Evolutionary conservation across 192 early-diverging fungal genomes (phyloP), one percentile per base, ranked within the genome.

Genomic region (Jimgerdemannia flammicorona): DNA sequence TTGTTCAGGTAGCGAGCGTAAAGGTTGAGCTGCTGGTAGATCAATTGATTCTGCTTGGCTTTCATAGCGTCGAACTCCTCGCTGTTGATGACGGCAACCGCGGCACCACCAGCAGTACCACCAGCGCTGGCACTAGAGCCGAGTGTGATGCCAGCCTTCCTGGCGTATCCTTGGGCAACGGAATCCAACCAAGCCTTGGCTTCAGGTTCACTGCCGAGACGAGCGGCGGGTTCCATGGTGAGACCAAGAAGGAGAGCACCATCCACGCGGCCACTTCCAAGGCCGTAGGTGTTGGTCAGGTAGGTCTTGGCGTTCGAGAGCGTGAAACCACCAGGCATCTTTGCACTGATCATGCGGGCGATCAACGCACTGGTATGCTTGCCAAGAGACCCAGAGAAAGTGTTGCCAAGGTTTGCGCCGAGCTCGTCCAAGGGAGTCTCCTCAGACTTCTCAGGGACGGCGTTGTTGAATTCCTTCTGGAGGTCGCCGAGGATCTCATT

Each of bases 401-500:
- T 70, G 40, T 87, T 82, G 54, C 87, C 81, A 54, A 98, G 82
- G 9, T 86, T 82, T 40, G 87, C 82, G 41, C 90, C 89, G 39
- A 98, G 90, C 78, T 98, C 97, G 66, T 85, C 83, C 54, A 98
- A 84, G 11, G 95, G 93, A 41, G 91, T 86, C 81, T 98, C 97
- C 76, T 98, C 97, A 72, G 95, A 87, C 84, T 96, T 96, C 72
- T 98, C 97, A 43, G 95, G 93, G 63, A 93, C 84, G 70, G 85
- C 88, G 70, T 86, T 89, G 67, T 89, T 90, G 84, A 97, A 96
- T 83, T 98, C 97, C 77, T 95, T 95, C 72, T 92, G 93, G 54
- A 98, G 81, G 79, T 98, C 97, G 80, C 97, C 97, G 72, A 97
- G 84, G 44, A 98, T 95, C 78, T 98, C 97, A 86, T 98, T 98